Conservation (phyloP, 176 grass and related monocot species). For the Avena insularis region DNA sequence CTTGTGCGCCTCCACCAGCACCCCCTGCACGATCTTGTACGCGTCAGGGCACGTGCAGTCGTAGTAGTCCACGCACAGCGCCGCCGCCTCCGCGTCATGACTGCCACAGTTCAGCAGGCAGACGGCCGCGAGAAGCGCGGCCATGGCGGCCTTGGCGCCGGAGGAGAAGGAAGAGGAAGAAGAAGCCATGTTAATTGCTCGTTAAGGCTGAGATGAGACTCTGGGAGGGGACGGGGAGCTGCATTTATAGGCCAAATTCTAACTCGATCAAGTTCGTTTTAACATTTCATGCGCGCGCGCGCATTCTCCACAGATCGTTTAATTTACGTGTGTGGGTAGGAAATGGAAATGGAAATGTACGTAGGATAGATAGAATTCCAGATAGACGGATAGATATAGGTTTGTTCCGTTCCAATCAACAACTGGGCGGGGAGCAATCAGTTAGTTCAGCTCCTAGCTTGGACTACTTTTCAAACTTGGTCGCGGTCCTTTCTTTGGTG, state of each 20-base stretch:
- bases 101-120: background rate
- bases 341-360: too few relatives aligned
- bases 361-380: background rate
- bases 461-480: slow-evolving; percentile 8
- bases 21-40: slow-evolving; percentile 53
- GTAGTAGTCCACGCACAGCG: slow-evolving; percentile 63
- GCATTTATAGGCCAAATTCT: background rate
- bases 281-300: background rate
- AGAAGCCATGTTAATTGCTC: background rate
- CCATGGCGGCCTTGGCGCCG: too few relatives aligned
- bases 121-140: background rate
- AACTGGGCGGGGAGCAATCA: background rate
- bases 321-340: background rate
- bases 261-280: background rate
- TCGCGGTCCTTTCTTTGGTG: background rate
- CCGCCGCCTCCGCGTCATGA: slow-evolving; percentile 32
- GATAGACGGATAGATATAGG: background rate
- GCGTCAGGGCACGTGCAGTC: slow-evolving; percentile 62
- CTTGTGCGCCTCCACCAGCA: slow-evolving; percentile 58
- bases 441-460: background rate
- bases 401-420: background rate
- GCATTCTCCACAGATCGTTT: background rate
- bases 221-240: background rate
- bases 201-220: background rate
- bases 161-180: background rate